Percentiles rank a stretch among this genome's conserved stretches.
phyloP scores from a whole-genome alignment of 164 flowering plant species.

The Liquidambar formosana region DNA sequence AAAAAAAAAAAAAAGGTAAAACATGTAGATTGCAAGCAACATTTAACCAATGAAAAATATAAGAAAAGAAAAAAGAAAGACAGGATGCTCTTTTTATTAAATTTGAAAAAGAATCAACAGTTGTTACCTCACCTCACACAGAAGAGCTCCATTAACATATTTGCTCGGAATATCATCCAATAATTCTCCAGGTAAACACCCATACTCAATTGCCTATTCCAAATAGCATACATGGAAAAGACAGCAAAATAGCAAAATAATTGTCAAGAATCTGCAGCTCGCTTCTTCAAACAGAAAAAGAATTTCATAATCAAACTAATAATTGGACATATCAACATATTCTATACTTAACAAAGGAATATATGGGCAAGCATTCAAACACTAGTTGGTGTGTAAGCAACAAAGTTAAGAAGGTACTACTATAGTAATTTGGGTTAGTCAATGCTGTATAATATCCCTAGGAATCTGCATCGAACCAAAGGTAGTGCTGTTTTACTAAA shows the following conservation, averaged over 20 bases:
- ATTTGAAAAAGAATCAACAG: neutral
- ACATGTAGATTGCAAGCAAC: neutral
- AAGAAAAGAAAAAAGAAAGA: neutral
- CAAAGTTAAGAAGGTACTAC: too few relatives aligned
- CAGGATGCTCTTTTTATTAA: neutral
- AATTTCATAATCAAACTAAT: neutral
- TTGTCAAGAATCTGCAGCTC: neutral
- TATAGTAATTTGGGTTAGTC: too few relatives aligned
- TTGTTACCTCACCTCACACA: slow-evolving; percentile 31
- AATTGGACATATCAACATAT: neutral
- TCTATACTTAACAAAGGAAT: neutral
- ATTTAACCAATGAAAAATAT: too few relatives aligned
- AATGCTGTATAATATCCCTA: too few relatives aligned
- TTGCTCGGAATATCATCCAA: slow-evolving; percentile 34
- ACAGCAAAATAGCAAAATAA: neutral
- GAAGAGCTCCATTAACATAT: slow-evolving; percentile 27
- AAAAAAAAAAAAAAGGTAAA: neutral
- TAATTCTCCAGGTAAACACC: slow-evolving; percentile 32
- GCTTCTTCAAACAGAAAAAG: neutral
- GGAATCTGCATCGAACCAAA: too few relatives aligned
- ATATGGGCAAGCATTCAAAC: neutral
- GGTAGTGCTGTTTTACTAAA: too few relatives aligned
- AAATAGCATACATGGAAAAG: slow-evolving; percentile 3
- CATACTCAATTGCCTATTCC: slow-evolving; percentile 35
- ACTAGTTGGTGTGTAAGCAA: neutral